phyloP scores from a whole-genome alignment of 208 protist species.

The Phytomonas francai region DNA sequence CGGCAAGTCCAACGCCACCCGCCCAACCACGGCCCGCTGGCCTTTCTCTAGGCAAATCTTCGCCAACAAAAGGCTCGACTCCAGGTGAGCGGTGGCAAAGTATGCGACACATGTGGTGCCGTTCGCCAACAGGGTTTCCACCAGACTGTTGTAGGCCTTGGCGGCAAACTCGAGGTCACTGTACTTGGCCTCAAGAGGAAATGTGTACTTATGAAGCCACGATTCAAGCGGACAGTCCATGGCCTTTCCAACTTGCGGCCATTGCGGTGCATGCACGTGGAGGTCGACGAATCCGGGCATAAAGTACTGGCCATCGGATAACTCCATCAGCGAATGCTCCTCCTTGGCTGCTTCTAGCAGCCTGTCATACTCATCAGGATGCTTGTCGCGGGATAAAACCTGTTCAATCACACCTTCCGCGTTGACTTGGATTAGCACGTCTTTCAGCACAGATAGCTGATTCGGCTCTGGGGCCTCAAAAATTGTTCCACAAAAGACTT shows the following conservation, averaged over 20 bases:
- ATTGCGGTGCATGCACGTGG: slow-evolving; percentile 93
- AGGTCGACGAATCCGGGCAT: slow-evolving; percentile 91
- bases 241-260: slow-evolving; percentile 78
- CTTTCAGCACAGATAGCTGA: slow-evolving; percentile 28
- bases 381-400: slow-evolving; percentile 32
- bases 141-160: slow-evolving; percentile 62
- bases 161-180: slow-evolving; percentile 60
- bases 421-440: slow-evolving; percentile 40
- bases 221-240: slow-evolving; percentile 79
- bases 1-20: slow-evolving; percentile 86
- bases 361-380: slow-evolving; percentile 13
- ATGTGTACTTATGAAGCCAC: slow-evolving; percentile 92
- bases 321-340: slow-evolving; percentile 21
- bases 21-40: slow-evolving; percentile 86
- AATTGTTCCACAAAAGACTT: slow-evolving; percentile 21
- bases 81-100: slow-evolving; percentile 87
- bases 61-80: slow-evolving; percentile 69
- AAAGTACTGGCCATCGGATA: slow-evolving; percentile 44
- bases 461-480: slow-evolving; percentile 44
- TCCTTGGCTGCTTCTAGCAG: slow-evolving; percentile 16
- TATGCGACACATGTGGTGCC: slow-evolving; percentile 91
- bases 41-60: slow-evolving; percentile 70
- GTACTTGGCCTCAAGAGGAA: slow-evolving; percentile 88
- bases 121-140: slow-evolving; percentile 59
- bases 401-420: slow-evolving; percentile 32